phyloP scores from a whole-genome alignment of 306 rosid genomes.

The Malus orientalis region DNA sequence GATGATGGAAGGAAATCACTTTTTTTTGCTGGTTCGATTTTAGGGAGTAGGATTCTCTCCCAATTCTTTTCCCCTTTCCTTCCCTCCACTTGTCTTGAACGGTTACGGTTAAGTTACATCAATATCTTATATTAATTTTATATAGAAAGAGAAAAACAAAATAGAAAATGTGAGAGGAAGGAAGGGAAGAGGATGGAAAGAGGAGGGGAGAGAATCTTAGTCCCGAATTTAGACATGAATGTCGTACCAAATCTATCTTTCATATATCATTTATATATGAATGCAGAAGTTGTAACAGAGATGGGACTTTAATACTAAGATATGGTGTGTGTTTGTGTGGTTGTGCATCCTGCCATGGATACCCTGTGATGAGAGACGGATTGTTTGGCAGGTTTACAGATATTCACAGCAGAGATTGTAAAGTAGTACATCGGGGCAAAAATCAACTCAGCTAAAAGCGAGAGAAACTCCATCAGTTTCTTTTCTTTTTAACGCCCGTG shows the following conservation, averaged over 20 bases:
- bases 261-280: not conserved
- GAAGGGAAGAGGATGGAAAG: accelerated
- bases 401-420: not conserved
- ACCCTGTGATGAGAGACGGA: not conserved
- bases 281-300: not conserved
- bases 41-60: not conserved
- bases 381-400: not conserved
- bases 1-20: not conserved
- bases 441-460: not conserved
- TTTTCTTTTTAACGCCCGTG: too few relatives aligned
- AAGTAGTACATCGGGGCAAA: not conserved
- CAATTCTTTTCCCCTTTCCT: too few relatives aligned
- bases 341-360: slow-evolving; percentile 1
- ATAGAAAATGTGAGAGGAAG: too few relatives aligned
- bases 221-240: not conserved
- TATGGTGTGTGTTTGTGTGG: not conserved
- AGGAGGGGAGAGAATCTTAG: too few relatives aligned
- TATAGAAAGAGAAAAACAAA: too few relatives aligned
- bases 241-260: not conserved
- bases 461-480: too few relatives aligned
- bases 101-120: too few relatives aligned
- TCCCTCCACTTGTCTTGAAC: too few relatives aligned
- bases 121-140: too few relatives aligned
- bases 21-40: not conserved
- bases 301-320: not conserved